These are phyloP conservation scores for Populus pruinosa DNA, from an alignment of 345 rosid genomes.

Conservation along the genomic window DNA sequence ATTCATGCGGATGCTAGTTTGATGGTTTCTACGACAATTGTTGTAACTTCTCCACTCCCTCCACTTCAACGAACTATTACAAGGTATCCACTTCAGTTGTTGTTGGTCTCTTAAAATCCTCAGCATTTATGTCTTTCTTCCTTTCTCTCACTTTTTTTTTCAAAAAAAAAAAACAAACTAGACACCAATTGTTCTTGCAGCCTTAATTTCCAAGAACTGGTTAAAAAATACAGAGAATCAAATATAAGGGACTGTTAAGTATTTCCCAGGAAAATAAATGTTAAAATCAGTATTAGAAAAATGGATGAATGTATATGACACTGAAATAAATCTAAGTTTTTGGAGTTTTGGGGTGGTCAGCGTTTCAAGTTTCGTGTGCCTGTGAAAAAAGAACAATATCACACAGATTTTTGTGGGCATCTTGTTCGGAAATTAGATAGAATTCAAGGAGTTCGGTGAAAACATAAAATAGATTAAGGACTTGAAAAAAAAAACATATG, in stretches of 20 bases:
- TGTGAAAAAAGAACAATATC: background rate
- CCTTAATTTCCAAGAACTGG: background rate
- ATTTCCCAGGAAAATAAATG: background rate
- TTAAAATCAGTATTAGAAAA: background rate
- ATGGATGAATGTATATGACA: background rate
- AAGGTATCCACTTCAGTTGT: slow-evolving; percentile 15
- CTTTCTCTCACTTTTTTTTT: background rate
- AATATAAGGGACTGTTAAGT: background rate
- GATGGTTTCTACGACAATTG: slow-evolving; percentile 4
- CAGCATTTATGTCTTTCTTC: slow-evolving; percentile 11
- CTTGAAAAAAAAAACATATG: background rate
- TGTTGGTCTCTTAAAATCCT: slow-evolving; percentile 8
- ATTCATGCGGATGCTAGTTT: background rate
- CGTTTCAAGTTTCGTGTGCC: background rate
- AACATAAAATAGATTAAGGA: background rate
- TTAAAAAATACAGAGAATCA: background rate
- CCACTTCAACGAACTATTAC: slow-evolving; percentile 15
- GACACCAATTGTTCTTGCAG: background rate
- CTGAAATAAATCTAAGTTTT: background rate
- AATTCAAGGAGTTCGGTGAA: background rate
- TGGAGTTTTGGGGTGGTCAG: background rate
- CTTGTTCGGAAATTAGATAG: background rate
- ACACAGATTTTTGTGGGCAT: background rate
- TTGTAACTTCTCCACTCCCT: background rate
- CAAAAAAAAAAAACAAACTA: background rate